Evolutionary conservation across 31 red algal species (phyloP).

Genomic region (Odonthalia washingtoniensis): DNA sequence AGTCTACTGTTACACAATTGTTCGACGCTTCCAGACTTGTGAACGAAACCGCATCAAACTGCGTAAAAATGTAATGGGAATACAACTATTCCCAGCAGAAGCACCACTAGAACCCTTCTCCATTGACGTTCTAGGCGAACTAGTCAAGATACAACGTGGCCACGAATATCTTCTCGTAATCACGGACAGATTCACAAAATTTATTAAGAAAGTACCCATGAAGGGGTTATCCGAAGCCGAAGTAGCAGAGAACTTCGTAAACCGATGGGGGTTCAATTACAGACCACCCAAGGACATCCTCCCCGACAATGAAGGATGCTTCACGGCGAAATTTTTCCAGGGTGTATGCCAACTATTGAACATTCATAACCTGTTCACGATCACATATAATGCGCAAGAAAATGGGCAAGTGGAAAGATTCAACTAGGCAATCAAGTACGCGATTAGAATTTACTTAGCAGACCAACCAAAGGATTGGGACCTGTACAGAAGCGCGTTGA

Average conservation of each 20-base stretch:
- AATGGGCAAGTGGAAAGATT: slow-evolving; percentile 60
- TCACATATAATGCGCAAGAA: slow-evolving; percentile 46
- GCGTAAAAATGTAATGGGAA: neutral
- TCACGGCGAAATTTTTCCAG: slow-evolving; percentile 40
- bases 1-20: slow-evolving; percentile 11
- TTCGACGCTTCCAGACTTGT: slow-evolving; percentile 1
- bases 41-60: slow-evolving; percentile 26
- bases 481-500: neutral
- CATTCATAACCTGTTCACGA: slow-evolving; percentile 41
- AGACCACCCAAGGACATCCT: slow-evolving; percentile 33
- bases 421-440: slow-evolving; percentile 28
- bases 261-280: slow-evolving; percentile 33
- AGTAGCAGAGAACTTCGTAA: slow-evolving; percentile 21
- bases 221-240: no score
- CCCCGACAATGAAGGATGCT: slow-evolving; percentile 12
- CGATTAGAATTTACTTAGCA: slow-evolving; percentile 2
- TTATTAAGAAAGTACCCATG: no score
- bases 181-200: no score
- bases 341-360: slow-evolving; percentile 36
- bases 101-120: no score
- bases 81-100: neutral
- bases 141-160: no score
- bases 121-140: no score
- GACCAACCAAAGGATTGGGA: slow-evolving; percentile 42
- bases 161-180: no score